phyloP scores from a whole-genome alignment of 2,329 filamentous ascomycete genomes.

The Pseudodiploospora longispora region DNA sequence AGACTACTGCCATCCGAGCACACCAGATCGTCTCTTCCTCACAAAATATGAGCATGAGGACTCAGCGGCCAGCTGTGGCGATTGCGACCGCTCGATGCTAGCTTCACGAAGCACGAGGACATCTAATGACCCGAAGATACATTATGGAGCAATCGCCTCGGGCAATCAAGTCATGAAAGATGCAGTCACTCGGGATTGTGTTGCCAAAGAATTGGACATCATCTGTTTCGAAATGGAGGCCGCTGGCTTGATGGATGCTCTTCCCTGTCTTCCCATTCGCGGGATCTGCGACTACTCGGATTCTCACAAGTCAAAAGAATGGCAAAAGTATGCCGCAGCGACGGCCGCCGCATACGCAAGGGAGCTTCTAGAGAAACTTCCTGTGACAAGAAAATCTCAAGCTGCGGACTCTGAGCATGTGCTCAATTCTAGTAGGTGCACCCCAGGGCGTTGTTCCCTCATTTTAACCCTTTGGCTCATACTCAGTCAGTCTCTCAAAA shows the following conservation, averaged over 20 bases:
- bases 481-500: background rate
- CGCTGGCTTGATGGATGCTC: slow-evolving; percentile 2
- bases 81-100: background rate
- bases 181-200: background rate
- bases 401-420: background rate
- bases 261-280: slow-evolving; percentile 3
- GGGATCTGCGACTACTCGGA: slow-evolving; percentile 9
- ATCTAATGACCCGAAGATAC: slow-evolving; percentile 1
- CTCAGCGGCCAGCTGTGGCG: no score
- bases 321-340: slow-evolving; percentile 7
- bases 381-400: no score
- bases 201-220: background rate
- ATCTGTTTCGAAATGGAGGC: slow-evolving; percentile 8
- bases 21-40: no score
- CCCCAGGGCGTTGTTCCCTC: background rate
- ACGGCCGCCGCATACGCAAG: slow-evolving; percentile 1
- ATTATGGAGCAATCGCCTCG: slow-evolving; percentile 4
- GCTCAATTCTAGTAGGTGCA: background rate
- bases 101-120: no score
- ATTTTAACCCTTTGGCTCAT: no score
- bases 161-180: slow-evolving; percentile 6
- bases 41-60: no score
- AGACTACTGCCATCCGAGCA: no score
- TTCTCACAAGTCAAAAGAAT: slow-evolving; percentile 7
- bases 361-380: background rate